Conservation (phyloP, 352 stramenopile species). For the Globisporangium spiculum region DNA sequence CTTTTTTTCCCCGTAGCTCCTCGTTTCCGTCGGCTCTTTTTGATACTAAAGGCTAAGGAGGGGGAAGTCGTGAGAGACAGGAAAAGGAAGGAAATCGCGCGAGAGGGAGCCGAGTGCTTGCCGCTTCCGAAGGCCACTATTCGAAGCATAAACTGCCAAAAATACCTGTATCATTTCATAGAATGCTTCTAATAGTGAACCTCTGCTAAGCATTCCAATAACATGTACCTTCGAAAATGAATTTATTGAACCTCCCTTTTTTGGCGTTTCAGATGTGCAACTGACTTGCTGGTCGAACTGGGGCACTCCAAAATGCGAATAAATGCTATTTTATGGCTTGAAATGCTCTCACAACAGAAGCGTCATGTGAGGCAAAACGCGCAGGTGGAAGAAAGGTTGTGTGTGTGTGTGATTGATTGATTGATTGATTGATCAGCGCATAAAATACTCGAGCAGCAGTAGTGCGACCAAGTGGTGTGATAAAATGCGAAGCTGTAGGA, state of each 20-base stretch:
- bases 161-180: not conserved
- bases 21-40: not conserved
- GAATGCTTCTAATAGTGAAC: not conserved
- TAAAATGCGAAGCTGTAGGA: not conserved
- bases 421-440: not conserved
- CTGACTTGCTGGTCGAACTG: not conserved
- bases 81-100: not conserved
- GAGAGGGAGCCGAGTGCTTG: not conserved
- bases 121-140: no score
- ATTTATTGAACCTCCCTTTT: not conserved
- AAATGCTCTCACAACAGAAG: not conserved
- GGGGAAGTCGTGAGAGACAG: not conserved
- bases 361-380: not conserved
- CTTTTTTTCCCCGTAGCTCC: not conserved
- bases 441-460: not conserved
- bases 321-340: no score
- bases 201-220: not conserved
- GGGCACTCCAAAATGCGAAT: no score
- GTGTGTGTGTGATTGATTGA: not conserved
- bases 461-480: not conserved
- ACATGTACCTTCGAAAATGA: not conserved
- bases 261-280: not conserved
- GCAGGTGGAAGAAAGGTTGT: not conserved
- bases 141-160: not conserved
- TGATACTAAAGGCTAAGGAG: not conserved